Conservation (phyloP, 225 moss, liverwort and hornwort species). For the Straminergon stramineum region DNA sequence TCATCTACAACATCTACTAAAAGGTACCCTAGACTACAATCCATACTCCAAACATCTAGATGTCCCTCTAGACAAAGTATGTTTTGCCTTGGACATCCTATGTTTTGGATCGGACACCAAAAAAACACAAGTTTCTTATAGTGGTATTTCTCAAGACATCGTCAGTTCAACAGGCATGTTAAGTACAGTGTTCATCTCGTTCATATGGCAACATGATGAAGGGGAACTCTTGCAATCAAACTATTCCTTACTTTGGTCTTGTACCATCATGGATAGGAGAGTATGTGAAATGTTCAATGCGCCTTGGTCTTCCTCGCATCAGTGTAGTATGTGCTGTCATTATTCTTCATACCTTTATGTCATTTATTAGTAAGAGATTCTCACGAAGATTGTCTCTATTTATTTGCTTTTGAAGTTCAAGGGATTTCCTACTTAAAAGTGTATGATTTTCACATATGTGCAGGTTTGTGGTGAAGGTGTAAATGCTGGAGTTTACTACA, state of each 20-base stretch:
- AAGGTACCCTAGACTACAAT: too few species aligned
- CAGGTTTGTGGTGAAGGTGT: slow-evolving; percentile 64
- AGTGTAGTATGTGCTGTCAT: slow-evolving; percentile 48
- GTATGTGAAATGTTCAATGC: slow-evolving; percentile 48
- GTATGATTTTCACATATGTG: background rate
- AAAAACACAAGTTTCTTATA: too few species aligned
- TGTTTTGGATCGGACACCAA: too few species aligned
- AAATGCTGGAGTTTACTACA: slow-evolving; percentile 54
- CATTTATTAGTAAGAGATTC: background rate
- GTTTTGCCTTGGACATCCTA: too few species aligned
- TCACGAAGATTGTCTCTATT: background rate
- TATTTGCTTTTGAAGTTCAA: background rate
- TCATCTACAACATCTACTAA: too few species aligned
- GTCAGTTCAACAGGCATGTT: background rate
- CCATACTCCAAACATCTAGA: too few species aligned
- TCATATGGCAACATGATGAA: background rate
- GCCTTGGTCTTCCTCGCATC: slow-evolving; percentile 56
- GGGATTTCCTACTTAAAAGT: background rate
- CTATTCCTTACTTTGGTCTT: slow-evolving; percentile 7
- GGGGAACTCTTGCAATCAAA: background rate
- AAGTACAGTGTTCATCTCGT: background rate
- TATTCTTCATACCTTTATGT: background rate
- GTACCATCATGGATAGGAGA: slow-evolving; percentile 18
- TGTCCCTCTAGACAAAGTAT: too few species aligned
- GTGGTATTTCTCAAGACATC: background rate